Percentiles rank a stretch among this genome's conserved stretches.
Evolutionary conservation across 208 protist genomes (phyloP).

Genomic region (Acanthamoeba divionensis): DNA sequence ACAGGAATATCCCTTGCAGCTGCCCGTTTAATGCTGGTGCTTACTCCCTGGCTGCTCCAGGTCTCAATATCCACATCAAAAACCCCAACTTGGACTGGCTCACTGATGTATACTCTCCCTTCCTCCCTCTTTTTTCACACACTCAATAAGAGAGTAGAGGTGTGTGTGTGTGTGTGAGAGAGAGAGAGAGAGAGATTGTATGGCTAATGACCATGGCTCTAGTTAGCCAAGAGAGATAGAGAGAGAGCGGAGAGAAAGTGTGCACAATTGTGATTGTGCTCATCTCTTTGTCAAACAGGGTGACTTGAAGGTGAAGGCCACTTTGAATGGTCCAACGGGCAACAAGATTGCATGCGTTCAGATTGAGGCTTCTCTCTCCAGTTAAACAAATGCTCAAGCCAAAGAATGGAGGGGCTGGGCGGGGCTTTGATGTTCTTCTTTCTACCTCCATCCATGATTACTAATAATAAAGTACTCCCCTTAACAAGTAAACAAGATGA

Average conservation of each 20-base stretch:
- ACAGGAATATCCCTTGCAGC: slow-evolving; percentile 22
- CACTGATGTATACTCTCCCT: background rate
- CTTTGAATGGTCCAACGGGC: background rate
- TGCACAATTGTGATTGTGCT: no score
- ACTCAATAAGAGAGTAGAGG: background rate
- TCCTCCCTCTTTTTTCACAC: background rate
- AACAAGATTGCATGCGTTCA: slow-evolving; percentile 8
- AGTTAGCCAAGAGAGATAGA: no score
- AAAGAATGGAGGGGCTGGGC: no score
- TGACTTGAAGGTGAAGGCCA: slow-evolving; percentile 36
- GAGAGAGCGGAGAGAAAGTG: no score
- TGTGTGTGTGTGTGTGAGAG: background rate
- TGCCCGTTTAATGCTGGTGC: slow-evolving; percentile 43
- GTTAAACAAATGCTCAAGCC: no score
- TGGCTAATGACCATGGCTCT: no score
- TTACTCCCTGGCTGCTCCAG: slow-evolving; percentile 9
- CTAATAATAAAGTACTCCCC: no score
- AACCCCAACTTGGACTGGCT: slow-evolving; percentile 48
- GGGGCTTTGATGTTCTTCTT: no score
- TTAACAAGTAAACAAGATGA: no score
- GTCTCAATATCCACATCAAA: background rate
- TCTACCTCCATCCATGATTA: no score
- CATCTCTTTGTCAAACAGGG: background rate
- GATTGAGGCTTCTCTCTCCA: slow-evolving; percentile 43
- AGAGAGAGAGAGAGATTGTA: no score